Evolutionary conservation across 805 yeast genomes (phyloP).

Genomic region (Dipodascus geniculatus): DNA sequence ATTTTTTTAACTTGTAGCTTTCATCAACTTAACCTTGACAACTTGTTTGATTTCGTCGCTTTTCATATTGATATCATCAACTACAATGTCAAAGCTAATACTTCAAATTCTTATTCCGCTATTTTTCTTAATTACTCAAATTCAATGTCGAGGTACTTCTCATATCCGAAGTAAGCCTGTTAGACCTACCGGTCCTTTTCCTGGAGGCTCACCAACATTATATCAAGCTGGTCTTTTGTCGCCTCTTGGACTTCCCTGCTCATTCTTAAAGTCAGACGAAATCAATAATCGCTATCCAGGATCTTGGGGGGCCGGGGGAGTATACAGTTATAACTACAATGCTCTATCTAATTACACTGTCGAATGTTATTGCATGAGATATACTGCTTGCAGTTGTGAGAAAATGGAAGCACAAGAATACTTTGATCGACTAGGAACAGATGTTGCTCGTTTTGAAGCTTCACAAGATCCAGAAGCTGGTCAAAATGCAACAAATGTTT

Average conservation of each 20-base stretch:
- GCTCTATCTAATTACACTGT: not conserved
- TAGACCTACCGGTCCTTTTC: not conserved
- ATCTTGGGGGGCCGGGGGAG: not conserved
- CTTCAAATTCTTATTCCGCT: not conserved
- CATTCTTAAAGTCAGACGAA: not conserved
- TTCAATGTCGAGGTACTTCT: not conserved
- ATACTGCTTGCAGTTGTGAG: constrained; percentile 1
- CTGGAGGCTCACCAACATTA: not conserved
- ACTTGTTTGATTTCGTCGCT: too few species aligned
- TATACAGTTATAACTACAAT: not conserved
- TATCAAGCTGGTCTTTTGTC: not conserved
- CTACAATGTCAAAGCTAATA: not conserved
- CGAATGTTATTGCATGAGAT: not conserved
- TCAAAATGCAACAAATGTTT: not conserved
- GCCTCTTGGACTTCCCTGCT: not conserved
- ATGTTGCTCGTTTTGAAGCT: not conserved
- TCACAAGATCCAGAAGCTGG: not conserved
- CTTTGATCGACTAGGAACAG: not conserved
- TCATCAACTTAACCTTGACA: too few species aligned
- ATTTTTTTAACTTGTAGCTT: too few species aligned
- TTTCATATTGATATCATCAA: too few species aligned
- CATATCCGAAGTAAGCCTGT: not conserved
- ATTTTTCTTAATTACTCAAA: not conserved
- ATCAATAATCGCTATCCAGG: not conserved
- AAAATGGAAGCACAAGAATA: not conserved